A percentile compares a stretch with the other conserved stretches of the same genome.
phyloP scores from a whole-genome alignment of 2,329 filamentous ascomycete species.

The Pseudogymnoascus destructans region DNA sequence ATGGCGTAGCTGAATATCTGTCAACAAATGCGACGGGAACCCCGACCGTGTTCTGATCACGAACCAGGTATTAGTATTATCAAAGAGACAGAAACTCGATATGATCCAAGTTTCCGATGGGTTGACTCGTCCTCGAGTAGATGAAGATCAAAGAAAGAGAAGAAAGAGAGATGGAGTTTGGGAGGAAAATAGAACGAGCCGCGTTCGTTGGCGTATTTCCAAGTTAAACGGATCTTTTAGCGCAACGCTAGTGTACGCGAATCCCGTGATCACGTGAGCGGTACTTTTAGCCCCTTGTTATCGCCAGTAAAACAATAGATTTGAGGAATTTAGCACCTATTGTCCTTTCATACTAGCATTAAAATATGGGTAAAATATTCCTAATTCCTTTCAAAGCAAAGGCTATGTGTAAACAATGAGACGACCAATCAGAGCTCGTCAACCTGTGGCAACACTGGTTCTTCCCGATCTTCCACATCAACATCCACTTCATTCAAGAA shows the following conservation, averaged over 20 bases:
- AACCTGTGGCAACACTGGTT: neutral
- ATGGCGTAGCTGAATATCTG: slow-evolving; percentile 4
- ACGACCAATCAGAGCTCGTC: neutral
- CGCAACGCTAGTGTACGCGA: slow-evolving; percentile 6
- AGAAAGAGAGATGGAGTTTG: slow-evolving; percentile 4
- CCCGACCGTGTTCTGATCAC: neutral
- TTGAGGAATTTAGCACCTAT: neutral
- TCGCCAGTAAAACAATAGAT: neutral
- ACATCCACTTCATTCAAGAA: slow-evolving; percentile 32
- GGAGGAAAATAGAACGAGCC: slow-evolving; percentile 6
- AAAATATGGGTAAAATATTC: neutral
- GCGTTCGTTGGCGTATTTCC: neutral
- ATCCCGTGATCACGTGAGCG: slow-evolving; percentile 4
- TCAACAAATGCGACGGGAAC: neutral
- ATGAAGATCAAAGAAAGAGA: slow-evolving; percentile 8
- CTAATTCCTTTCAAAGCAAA: neutral
- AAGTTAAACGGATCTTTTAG: slow-evolving; percentile 6
- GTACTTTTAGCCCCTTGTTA: neutral
- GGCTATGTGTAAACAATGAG: neutral
- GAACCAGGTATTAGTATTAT: neutral
- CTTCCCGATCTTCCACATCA: neutral
- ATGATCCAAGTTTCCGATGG: neutral
- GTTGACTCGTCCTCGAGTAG: neutral
- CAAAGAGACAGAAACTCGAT: neutral
- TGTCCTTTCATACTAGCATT: neutral